Evolutionary conservation across 306 rosid species (phyloP).

Genomic region (Citrullus colocynthis): DNA sequence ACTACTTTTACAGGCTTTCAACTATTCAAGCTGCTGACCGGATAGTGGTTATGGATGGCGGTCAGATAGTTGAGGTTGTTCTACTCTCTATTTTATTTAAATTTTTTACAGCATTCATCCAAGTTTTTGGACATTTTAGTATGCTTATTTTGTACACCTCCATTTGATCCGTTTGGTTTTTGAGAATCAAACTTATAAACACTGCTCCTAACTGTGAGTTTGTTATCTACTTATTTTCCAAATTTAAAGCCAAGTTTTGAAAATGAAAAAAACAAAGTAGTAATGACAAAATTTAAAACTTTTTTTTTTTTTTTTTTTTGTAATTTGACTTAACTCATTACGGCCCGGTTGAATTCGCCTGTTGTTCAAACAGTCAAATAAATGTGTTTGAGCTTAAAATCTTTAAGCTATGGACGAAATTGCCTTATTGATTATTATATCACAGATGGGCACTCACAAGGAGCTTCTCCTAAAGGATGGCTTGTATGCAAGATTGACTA

Average conservation of each 20-base stretch:
- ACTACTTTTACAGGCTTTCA: slow-evolving; percentile 55
- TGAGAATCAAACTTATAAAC: too few species aligned
- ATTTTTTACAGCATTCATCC: not conserved
- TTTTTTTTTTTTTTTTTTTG: too few species aligned
- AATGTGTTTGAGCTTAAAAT: too few species aligned
- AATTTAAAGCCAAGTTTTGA: not conserved
- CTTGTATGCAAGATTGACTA: slow-evolving; percentile 57
- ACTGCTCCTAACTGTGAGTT: not conserved
- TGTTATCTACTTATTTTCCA: too few species aligned
- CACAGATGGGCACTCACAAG: slow-evolving; percentile 68
- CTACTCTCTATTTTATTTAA: not conserved
- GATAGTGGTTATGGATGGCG: slow-evolving; percentile 84
- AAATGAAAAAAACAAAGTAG: too few species aligned
- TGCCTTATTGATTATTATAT: not conserved
- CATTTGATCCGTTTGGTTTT: too few species aligned
- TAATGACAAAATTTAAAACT: too few species aligned
- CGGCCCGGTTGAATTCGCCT: too few species aligned
- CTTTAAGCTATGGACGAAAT: not conserved
- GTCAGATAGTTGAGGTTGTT: slow-evolving; percentile 76
- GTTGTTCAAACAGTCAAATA: not conserved
- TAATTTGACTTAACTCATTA: too few species aligned
- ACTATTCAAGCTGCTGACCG: slow-evolving; percentile 92
- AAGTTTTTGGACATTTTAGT: not conserved
- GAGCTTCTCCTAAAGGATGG: slow-evolving; percentile 72
- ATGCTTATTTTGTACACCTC: not conserved